Percentiles rank a stretch among this genome's conserved stretches.
Evolutionary conservation across 2,329 filamentous ascomycete genomes (phyloP).

Genomic region (Xylariales sp.): DNA sequence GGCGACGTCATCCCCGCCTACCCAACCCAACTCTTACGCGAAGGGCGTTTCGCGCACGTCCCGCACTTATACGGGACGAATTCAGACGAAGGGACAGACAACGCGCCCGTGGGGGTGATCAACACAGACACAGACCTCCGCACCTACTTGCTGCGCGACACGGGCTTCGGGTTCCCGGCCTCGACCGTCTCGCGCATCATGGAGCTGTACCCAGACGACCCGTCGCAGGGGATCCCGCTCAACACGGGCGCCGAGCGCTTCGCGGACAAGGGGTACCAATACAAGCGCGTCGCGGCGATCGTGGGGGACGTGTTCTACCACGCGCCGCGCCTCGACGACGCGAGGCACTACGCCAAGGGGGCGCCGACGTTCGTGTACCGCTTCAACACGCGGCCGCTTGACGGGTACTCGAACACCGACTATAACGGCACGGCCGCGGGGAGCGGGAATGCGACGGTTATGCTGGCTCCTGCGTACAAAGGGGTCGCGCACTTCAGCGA

Average conservation of each 20-base stretch:
- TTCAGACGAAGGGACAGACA: slow-evolving; percentile 68
- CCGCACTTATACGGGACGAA: slow-evolving; percentile 73
- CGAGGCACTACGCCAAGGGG: slow-evolving; percentile 51
- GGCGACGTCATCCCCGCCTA: slow-evolving; percentile 66
- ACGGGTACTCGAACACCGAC: slow-evolving; percentile 15
- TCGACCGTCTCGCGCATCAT: slow-evolving; percentile 53
- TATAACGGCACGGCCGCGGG: slow-evolving; percentile 35
- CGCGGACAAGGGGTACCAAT: slow-evolving; percentile 58
- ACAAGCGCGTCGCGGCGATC: slow-evolving; percentile 65
- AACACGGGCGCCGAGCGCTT: slow-evolving; percentile 52
- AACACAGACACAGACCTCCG: slow-evolving; percentile 45
- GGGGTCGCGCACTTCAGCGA: slow-evolving; percentile 54
- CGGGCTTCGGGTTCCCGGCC: slow-evolving; percentile 43
- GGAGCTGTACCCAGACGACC: slow-evolving; percentile 62
- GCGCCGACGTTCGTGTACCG: slow-evolving; percentile 69
- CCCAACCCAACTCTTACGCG: slow-evolving; percentile 64
- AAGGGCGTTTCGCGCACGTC: slow-evolving; percentile 71
- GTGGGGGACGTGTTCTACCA: slow-evolving; percentile 67
- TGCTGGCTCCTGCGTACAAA: slow-evolving; percentile 49
- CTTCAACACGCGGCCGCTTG: slow-evolving; percentile 63
- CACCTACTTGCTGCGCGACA: slow-evolving; percentile 37
- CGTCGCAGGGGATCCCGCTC: slow-evolving; percentile 60
- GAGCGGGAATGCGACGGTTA: slow-evolving; percentile 12
- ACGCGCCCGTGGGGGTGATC: slow-evolving; percentile 42
- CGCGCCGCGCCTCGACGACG: slow-evolving; percentile 64